Conservation (phyloP, 1,139 yeast species). For the Williopsis jadinii region DNA sequence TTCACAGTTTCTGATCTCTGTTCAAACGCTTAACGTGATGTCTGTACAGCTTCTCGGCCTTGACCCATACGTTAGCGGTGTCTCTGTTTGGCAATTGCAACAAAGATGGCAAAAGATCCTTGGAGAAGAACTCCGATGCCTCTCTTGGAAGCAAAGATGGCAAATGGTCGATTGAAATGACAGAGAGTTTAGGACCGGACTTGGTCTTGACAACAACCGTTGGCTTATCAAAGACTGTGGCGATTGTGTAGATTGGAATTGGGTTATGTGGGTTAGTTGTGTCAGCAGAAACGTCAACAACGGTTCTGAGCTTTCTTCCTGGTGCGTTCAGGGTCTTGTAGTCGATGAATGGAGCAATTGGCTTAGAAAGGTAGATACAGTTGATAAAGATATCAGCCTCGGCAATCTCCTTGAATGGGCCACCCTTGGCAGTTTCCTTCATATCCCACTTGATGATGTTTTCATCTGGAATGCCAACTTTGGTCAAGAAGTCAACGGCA, state of each 20-base stretch:
- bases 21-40: constrained; percentile 69
- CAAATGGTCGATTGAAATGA: constrained; percentile 93
- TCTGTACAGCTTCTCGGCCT: constrained; percentile 76
- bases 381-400: constrained; percentile 83
- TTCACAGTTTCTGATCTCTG: constrained; percentile 31
- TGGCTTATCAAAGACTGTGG: constrained; percentile 87
- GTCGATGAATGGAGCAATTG: constrained; percentile 88
- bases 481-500: constrained; percentile 75
- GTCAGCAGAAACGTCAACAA: constrained; percentile 97
- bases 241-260: constrained; percentile 82
- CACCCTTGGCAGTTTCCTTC: constrained; percentile 93
- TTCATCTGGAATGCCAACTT: constrained; percentile 82
- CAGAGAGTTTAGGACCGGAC: constrained; percentile 80
- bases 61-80: constrained; percentile 83
- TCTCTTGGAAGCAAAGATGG: constrained; percentile 96
- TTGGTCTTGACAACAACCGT: constrained; percentile 76
- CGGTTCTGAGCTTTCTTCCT: constrained; percentile 74
- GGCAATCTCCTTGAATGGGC: constrained; percentile 91
- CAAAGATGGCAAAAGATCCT: constrained; percentile 82
- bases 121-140: constrained; percentile 85
- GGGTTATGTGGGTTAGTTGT: constrained; percentile 98
- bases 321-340: constrained; percentile 54
- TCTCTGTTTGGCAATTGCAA: constrained; percentile 76
- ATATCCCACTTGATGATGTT: constrained; percentile 93
- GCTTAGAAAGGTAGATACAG: constrained; percentile 89